Base-by-base conservation (phyloP, 371 early-diverging fungal species). In the Mucor lusitanicus region DNA sequence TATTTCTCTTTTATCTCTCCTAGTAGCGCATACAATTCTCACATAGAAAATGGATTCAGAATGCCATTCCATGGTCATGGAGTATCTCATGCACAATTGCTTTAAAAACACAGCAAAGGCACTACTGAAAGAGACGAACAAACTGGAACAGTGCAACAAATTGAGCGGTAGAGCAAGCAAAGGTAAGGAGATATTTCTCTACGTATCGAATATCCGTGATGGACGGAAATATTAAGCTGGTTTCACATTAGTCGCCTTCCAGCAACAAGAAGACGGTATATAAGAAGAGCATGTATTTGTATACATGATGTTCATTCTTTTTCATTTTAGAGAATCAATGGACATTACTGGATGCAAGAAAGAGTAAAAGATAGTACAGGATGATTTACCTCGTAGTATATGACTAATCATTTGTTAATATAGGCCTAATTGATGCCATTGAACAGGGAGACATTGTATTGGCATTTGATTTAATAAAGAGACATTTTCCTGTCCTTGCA, bases 91-190 rank as follows among this genome's bases (percentile, higher is more conserved):
- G 17, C 86, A 88, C 69, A 79, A 85, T 40, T 87, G 87, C 64
- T 88, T 82, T 71, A 85, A 85, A 30, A 85, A 88, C 61, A 87
- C 88, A 1, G 88, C 88, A 27, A 85, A 81, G 54, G 86, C 87
- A 8, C 80, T 88, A 59, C 63, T 85, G 50, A 79, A 74, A 61
- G 87, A 88, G 39, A 77, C 72, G 19, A 74, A 58, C 23, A 74
- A 70, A 70, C 66, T 73, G 15, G 64, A 71, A 17, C 33, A 67
- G 17, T 48, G 32, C 23, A 46, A 0, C 40, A 50, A 50, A 12
- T 6, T 13, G 8, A 37, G 37, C 4, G 25, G 50, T 23, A 21
- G 12, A 50, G 3, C 50, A 42, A 42, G 40, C n/a, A 46, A 32
- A 46, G 15, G 48, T 61, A 46, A 48, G 48, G 61, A 7, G 33